Evolutionary conservation across 257 asterid genomes (phyloP).

Genomic region (Solanum sejunctum): DNA sequence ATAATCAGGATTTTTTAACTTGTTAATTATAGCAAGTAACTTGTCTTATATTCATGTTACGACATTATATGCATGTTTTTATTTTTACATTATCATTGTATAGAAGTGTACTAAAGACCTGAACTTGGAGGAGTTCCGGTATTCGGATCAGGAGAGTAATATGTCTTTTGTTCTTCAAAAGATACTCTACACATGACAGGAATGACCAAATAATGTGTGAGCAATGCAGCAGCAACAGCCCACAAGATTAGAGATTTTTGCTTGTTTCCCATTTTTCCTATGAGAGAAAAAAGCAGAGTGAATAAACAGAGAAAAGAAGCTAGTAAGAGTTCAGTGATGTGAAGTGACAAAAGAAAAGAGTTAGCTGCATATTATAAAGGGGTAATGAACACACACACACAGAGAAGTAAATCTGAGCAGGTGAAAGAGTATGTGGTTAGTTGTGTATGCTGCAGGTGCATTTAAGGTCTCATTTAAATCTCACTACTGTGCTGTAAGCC

Average conservation of each 20-base stretch:
- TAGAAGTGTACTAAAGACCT: constrained; percentile 9
- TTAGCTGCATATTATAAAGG: constrained; percentile 14
- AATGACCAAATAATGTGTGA: constrained; percentile 32
- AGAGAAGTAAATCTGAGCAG: constrained; percentile 57
- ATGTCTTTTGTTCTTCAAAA: constrained; percentile 48
- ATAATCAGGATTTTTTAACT: neutral
- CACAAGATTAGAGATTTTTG: constrained; percentile 28
- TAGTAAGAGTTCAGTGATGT: constrained; percentile 1
- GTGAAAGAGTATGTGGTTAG: constrained; percentile 66
- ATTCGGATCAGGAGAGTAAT: constrained; percentile 44
- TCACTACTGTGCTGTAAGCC: constrained; percentile 2
- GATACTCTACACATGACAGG: constrained; percentile 20
- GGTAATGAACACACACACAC: constrained; percentile 2
- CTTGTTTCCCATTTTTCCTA: constrained; percentile 8
- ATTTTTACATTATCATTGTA: neutral
- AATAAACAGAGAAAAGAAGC: neutral
- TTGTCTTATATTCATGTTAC: neutral
- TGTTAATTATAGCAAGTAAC: neutral
- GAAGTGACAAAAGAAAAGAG: constrained; percentile 5
- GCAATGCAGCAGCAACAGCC: constrained; percentile 32
- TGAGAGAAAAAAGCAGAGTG: neutral
- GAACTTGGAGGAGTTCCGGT: constrained; percentile 30
- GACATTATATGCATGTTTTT: neutral
- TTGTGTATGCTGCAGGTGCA: constrained; percentile 44
- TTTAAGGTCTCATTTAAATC: constrained; percentile 34